A percentile compares a stretch with the other conserved stretches of the same genome.
Evolutionary conservation across 108 stramenopile species (phyloP).

Genomic region (Seminavis robusta): DNA sequence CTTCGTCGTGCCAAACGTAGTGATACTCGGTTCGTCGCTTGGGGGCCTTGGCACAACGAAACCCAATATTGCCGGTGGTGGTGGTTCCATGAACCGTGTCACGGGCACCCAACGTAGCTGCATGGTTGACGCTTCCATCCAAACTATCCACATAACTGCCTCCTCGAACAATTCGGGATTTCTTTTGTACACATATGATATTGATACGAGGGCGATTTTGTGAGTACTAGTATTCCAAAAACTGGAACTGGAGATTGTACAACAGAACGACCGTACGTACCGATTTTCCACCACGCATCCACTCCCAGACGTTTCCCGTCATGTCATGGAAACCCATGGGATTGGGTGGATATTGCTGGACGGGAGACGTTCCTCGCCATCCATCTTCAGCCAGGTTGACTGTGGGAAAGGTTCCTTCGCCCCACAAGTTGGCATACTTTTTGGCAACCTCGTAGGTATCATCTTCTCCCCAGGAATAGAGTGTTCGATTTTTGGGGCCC

Average conservation of each 20-base stretch:
- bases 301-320: slow-evolving; percentile 94
- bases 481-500: slow-evolving; percentile 71
- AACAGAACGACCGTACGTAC: no score
- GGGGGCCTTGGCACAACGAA: slow-evolving; percentile 79
- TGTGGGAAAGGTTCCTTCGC: slow-evolving; percentile 71
- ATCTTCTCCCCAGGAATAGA: slow-evolving; percentile 74
- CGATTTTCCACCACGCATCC: slow-evolving; percentile 88
- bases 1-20: slow-evolving; percentile 69
- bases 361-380: slow-evolving; percentile 80
- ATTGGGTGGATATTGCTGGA: slow-evolving; percentile 82
- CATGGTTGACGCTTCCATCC: slow-evolving; percentile 83
- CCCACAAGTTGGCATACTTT: slow-evolving; percentile 79
- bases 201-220: no score
- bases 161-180: slow-evolving; percentile 82
- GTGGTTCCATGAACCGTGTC: slow-evolving; percentile 78
- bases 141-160: slow-evolving; percentile 84
- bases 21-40: slow-evolving; percentile 70
- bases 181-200: no score
- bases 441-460: slow-evolving; percentile 46
- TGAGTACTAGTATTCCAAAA: no score
- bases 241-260: no score
- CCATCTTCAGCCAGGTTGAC: slow-evolving; percentile 84
- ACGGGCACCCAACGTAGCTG: slow-evolving; percentile 78
- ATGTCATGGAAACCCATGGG: slow-evolving; percentile 83
- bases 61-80: slow-evolving; percentile 82